phyloP scores from a whole-genome alignment of 1,284 basidiomycete genomes.

The Bondarzewia mesenterica region DNA sequence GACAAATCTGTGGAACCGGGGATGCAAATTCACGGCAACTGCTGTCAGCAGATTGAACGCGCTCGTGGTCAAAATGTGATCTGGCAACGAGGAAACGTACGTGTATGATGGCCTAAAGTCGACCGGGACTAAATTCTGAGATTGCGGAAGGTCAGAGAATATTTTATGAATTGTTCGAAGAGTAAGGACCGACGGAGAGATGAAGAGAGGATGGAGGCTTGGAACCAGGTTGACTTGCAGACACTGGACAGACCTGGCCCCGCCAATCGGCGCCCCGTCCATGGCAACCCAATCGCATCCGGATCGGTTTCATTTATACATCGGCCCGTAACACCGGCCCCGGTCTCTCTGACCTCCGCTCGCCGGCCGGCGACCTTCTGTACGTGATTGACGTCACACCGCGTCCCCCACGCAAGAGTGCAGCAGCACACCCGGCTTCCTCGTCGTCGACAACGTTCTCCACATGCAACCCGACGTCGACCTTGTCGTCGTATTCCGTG shows the following conservation, averaged over 20 bases:
- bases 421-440: neutral
- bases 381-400: neutral
- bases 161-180: no score
- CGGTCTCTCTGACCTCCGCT: neutral
- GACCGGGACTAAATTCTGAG: neutral
- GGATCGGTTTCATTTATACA: neutral
- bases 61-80: no score
- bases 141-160: no score
- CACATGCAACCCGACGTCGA: conserved; percentile 47
- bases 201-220: neutral
- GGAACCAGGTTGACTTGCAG: no score
- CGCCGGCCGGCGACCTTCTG: neutral
- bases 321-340: neutral
- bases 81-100: neutral
- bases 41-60: no score
- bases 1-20: no score
- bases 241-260: no score
- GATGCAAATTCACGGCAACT: no score
- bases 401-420: neutral
- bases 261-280: no score
- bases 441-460: neutral
- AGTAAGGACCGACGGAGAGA: neutral
- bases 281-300: no score
- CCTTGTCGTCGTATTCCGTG: conserved; percentile 62
- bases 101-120: neutral